Evolutionary conservation across 23 red algal species (phyloP).

Genomic region (Cyanidioschyzon merolae): DNA sequence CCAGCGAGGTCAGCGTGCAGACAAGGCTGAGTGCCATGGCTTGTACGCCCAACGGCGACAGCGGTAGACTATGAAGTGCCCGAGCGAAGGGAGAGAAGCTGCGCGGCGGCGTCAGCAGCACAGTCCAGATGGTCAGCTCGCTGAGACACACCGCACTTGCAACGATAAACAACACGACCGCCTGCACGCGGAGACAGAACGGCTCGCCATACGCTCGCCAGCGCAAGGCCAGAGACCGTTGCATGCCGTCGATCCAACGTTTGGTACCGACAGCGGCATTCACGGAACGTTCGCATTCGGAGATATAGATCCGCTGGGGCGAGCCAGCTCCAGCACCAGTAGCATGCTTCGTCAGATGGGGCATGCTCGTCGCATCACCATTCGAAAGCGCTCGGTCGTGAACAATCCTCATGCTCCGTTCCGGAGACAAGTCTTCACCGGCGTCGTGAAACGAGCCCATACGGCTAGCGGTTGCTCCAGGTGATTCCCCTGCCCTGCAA

Average conservation of each 20-base stretch:
- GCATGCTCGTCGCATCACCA: neutral
- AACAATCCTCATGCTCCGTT: neutral
- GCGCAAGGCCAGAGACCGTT: neutral
- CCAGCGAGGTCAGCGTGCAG: neutral
- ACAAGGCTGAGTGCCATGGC: neutral
- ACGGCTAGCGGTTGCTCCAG: neutral
- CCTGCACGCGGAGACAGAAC: neutral
- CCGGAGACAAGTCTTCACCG: neutral
- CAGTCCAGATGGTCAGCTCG: slow-evolving; percentile 23
- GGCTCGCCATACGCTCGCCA: slow-evolving; percentile 1
- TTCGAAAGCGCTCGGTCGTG: neutral
- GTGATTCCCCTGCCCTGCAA: neutral
- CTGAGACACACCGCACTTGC: neutral
- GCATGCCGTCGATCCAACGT: neutral
- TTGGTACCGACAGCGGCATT: no score
- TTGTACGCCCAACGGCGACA: slow-evolving; percentile 17
- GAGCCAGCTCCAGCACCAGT: neutral
- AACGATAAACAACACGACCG: neutral
- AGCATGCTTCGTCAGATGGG: neutral
- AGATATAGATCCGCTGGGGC: neutral
- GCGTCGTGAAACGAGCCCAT: neutral
- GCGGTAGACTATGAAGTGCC: slow-evolving; percentile 9
- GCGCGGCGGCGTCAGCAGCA: neutral
- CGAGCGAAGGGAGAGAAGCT: slow-evolving; percentile 18
- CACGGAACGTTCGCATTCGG: no score